Evolutionary conservation across 805 yeast genomes (phyloP).

Genomic region (Starmerella stigmatis): DNA sequence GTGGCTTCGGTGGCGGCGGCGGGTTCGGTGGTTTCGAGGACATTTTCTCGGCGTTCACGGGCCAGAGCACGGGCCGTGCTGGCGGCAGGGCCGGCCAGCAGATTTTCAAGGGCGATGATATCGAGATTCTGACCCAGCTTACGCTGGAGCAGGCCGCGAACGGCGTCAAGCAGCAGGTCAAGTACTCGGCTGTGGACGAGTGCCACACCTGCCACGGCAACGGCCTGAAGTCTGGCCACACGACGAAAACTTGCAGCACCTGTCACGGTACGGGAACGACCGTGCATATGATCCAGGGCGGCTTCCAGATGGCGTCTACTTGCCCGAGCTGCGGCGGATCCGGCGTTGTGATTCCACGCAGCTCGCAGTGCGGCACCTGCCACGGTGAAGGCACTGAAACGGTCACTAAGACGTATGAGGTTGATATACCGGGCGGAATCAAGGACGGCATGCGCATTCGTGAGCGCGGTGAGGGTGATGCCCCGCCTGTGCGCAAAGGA

Average conservation of each 20-base stretch:
- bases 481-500: conserved; percentile 68
- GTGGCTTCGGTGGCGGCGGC: conserved; percentile 31
- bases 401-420: conserved; percentile 55
- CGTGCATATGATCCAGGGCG: conserved; percentile 76
- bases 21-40: conserved; percentile 46
- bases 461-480: conserved; percentile 81
- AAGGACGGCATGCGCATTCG: conserved; percentile 77
- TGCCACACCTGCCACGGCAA: conserved; percentile 76
- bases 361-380: conserved; percentile 67
- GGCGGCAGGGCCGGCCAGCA: conserved; percentile 40
- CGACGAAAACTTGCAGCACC: conserved; percentile 65
- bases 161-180: conserved; percentile 58
- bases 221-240: conserved; percentile 69
- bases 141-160: conserved; percentile 78
- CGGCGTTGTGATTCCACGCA: conserved; percentile 62
- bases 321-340: conserved; percentile 81
- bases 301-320: conserved; percentile 93
- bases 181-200: conserved; percentile 61
- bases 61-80: conserved; percentile 33
- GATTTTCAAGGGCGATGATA: conserved; percentile 79
- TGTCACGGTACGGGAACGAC: conserved; percentile 93
- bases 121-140: conserved; percentile 66
- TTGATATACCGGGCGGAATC: conserved; percentile 82
- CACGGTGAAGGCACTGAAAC: conserved; percentile 82
- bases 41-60: conserved; percentile 46